Base-by-base conservation (phyloP, 176 grass and related monocot species). In the Saccharum officinarum region DNA sequence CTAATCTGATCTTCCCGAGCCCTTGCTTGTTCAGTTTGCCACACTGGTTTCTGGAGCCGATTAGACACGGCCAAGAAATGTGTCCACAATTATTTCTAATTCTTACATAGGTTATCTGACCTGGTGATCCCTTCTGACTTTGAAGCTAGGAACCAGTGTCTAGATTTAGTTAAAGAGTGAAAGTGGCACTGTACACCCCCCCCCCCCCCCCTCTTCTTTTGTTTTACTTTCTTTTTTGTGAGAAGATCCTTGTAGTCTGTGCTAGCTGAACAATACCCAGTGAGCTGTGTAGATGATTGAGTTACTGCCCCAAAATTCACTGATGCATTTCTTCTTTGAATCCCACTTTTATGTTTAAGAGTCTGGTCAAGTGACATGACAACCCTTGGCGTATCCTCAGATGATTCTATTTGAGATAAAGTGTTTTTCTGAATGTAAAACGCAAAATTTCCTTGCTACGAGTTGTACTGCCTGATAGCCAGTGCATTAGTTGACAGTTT, bases 401-500 rank as follows among this genome's bases (percentile, higher is more conserved):
- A 55, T 55, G 52, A 20, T 20, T 55, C 52, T 57, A 9, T 57
- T 57, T 22, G 52, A 57, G 52, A 8, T 57, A 8, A 57, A 57
- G 52, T 22, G 6, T 57, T 22, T 57, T 18, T 16, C 46, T 49
- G 46, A 49, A 49, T 49, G 46, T 49, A 16, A 49, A 49, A 49
- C 4, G 4, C 46, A 49, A 49, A 46, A 46, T 4, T 0, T 46
- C 41, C 41, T 10, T 44, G 41, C 11, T 44, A 44, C 11, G 41
- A 10, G 8, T 44, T 44, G 41, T 44, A 44, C 41, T 44, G 41
- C 25, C 36, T 67, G 71, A 14, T 75, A 17, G 74, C 33, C 33
- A 59, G 10, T 77, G 37, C 47, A 50, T 71, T 59, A 38, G 45
- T 78, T 78, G 49, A n/a, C 65, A 76, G 4, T 38, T 86, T 79